Conservation (phyloP, 331 rosid genomes). For the Acacia pycnantha region DNA sequence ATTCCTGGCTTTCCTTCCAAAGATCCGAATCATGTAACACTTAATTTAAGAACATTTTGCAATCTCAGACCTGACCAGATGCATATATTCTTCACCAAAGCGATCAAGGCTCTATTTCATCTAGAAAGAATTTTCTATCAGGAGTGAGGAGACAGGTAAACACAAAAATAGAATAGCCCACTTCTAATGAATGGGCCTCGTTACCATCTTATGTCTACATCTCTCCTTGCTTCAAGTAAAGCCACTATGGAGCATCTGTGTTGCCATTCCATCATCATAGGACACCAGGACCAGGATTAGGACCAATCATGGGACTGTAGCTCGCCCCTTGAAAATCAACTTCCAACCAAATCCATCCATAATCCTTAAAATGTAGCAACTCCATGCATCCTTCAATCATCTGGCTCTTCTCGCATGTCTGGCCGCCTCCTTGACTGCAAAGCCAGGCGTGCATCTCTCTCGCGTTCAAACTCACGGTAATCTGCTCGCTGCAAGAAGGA, state of each 20-base stretch:
- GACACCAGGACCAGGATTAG: not conserved
- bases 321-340: not conserved
- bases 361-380: conserved; percentile 9
- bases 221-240: not conserved
- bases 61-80: not conserved
- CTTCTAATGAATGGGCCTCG: not conserved
- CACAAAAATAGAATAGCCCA: not conserved
- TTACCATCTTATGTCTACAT: not conserved
- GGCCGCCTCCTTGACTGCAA: conserved; percentile 78
- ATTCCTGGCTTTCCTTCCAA: not conserved
- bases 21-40: not conserved
- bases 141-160: not conserved
- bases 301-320: not conserved
- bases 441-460: conserved; percentile 92
- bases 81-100: not conserved
- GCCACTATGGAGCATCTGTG: not conserved
- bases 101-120: not conserved
- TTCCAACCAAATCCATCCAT: not conserved
- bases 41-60: not conserved
- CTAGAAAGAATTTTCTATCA: not conserved
- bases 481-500: conserved; percentile 93
- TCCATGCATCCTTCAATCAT: conserved; percentile 29
- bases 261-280: not conserved
- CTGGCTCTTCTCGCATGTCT: conserved; percentile 78
- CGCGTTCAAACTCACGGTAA: conserved; percentile 93